Conservation (phyloP, 2,329 filamentous ascomycete species). For the Pezicula carpinea region DNA sequence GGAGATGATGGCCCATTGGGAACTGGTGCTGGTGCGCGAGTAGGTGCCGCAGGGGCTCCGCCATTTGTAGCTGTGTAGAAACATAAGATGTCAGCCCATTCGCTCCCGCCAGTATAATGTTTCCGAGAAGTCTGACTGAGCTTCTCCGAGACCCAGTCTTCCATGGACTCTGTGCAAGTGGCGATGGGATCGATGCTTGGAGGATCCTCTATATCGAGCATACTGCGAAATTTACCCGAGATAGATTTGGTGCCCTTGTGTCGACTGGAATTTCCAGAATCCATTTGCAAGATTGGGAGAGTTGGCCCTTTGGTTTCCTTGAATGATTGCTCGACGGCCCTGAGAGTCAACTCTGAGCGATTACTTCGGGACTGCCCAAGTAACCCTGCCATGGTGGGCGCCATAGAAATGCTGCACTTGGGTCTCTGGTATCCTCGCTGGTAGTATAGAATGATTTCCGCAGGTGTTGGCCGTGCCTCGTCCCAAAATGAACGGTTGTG, state of each 20-base stretch:
- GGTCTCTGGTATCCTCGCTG: no score
- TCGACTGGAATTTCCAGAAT: slow-evolving; percentile 22
- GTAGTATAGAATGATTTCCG: no score
- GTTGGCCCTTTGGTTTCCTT: slow-evolving; percentile 8
- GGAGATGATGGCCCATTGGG: slow-evolving; percentile 24
- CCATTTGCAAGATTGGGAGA: slow-evolving; percentile 6
- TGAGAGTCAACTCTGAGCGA: slow-evolving; percentile 13
- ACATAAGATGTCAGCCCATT: slow-evolving; percentile 29
- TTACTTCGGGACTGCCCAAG: slow-evolving; percentile 14
- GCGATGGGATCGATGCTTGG: slow-evolving; percentile 30
- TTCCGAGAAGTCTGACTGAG: slow-evolving; percentile 19
- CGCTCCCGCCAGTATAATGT: slow-evolving; percentile 20
- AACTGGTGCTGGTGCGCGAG: slow-evolving; percentile 22
- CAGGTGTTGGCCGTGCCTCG: neutral
- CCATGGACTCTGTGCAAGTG: slow-evolving; percentile 21
- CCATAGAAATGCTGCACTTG: no score
- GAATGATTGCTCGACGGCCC: slow-evolving; percentile 3
- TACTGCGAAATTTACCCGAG: slow-evolving; percentile 42
- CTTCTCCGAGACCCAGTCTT: slow-evolving; percentile 21
- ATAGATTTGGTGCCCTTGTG: slow-evolving; percentile 18
- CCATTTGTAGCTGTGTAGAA: slow-evolving; percentile 31
- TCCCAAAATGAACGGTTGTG: slow-evolving; percentile 5
- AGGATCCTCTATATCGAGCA: slow-evolving; percentile 48
- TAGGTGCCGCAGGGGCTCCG: slow-evolving; percentile 23
- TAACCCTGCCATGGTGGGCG: slow-evolving; percentile 15